Percentiles rank a stretch among this genome's conserved stretches.
phyloP scores from a whole-genome alignment of 129 eudicot genomes.

The Gnaphalium uliginosum region DNA sequence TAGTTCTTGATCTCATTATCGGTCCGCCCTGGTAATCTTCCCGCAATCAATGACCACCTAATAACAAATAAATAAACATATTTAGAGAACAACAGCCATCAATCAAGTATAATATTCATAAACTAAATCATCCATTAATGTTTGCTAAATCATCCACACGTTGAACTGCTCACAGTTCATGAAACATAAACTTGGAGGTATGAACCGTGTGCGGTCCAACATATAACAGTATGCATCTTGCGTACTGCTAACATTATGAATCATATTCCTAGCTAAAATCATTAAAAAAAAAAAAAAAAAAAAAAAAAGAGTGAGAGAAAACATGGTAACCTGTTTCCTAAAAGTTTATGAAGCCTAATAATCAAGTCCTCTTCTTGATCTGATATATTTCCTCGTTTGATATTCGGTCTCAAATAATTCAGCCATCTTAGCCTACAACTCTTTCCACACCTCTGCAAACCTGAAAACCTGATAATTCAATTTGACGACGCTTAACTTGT shows the following conservation, averaged over 20 bases:
- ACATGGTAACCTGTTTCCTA: conserved; percentile 44
- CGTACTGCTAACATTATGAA: too few relatives aligned
- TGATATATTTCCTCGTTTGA: conserved; percentile 47
- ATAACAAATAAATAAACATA: background rate
- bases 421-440: conserved; percentile 57
- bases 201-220: background rate
- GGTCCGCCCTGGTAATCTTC: conserved; percentile 41
- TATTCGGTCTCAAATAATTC: conserved; percentile 47
- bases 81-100: background rate
- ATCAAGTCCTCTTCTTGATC: conserved; percentile 52
- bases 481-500: background rate
- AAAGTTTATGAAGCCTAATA: conserved; percentile 48
- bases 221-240: background rate
- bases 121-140: background rate
- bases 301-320: background rate
- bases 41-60: conserved; percentile 54
- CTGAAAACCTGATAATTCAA: conserved; percentile 24
- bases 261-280: background rate
- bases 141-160: background rate
- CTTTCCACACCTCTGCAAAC: conserved; percentile 42
- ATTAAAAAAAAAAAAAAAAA: too few relatives aligned
- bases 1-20: conserved; percentile 46
- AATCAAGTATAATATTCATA: background rate
- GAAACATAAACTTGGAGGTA: background rate
- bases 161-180: background rate